These are phyloP conservation scores for Ceraceosorus guamensis DNA, from an alignment of 1,284 basidiomycete species.

Conservation along the genomic window DNA sequence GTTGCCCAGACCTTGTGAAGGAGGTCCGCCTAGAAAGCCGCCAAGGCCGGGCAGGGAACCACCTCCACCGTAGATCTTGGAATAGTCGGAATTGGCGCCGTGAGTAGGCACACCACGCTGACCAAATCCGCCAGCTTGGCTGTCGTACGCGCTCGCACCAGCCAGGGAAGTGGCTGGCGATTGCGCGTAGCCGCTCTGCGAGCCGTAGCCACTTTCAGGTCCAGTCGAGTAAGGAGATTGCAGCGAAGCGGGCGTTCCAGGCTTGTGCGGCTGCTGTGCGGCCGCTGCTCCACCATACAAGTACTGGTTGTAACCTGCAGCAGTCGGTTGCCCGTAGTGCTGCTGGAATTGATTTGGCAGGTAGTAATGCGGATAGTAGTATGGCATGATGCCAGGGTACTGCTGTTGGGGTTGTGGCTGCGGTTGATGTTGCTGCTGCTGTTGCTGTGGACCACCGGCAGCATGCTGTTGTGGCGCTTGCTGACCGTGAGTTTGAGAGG, in stretches of 20 bases:
- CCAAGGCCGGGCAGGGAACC: constrained; percentile 21
- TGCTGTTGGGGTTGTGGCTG: constrained; percentile 20
- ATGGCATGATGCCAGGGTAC: constrained; percentile 46
- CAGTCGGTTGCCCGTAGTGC: constrained; percentile 43
- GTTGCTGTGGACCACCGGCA: constrained; percentile 23
- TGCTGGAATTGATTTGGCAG: constrained; percentile 48
- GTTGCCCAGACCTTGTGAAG: constrained; percentile 13
- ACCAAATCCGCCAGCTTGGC: constrained; percentile 39
- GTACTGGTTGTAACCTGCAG: constrained; percentile 46
- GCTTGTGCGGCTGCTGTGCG: constrained; percentile 31
- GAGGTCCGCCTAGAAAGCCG: constrained; percentile 31
- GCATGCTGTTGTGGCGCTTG: too few species aligned
- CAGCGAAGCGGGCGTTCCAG: constrained; percentile 34
- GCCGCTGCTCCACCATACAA: constrained; percentile 30
- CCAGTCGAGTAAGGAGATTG: constrained; percentile 35
- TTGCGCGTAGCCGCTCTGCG: constrained; percentile 11
- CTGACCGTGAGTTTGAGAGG: constrained; percentile 10
- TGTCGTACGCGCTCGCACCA: constrained; percentile 17
- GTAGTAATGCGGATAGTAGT: constrained; percentile 49
- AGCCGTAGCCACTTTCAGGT: constrained; percentile 13
- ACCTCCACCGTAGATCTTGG: constrained; percentile 36
- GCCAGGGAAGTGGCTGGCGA: constrained; percentile 6
- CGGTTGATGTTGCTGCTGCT: constrained; percentile 22
- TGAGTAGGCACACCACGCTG: constrained; percentile 25
- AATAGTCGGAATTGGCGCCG: constrained; percentile 30